Base-by-base conservation (phyloP, 2,329 filamentous ascomycete genomes). In the Calonectria multiphialidica region DNA sequence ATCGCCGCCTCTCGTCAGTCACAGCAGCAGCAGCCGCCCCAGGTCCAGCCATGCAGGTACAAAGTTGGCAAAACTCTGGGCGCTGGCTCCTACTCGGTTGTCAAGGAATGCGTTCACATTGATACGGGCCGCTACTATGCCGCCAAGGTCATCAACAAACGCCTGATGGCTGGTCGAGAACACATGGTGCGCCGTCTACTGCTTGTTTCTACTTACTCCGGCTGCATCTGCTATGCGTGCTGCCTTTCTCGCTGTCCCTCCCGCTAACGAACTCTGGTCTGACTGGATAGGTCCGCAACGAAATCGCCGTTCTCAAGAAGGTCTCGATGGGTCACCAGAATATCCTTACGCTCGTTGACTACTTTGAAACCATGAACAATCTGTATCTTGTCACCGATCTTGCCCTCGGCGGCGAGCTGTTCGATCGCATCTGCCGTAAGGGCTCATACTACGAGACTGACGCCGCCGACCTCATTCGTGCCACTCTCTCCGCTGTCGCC, bases 291-390 rank as follows among this genome's bases (percentile, higher is more conserved):
- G 95, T 98, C 71, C 94, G 97, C 74, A 99, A 99, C 83, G 97
- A 99, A 86, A 99, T 99, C 80, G 96, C 97, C 8, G 95, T 99
- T 30, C 89, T 99, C 77, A 98, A 98, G 85, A 93, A 93, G 81
- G 96, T 99, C n/a, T 98, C 96, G 1, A 98, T 99, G 94, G 97
- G 97, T 68, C 96, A 99, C 86, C 95, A 97, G 84, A 99, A 99
- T 82, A 98, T 99, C 82, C 87, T 99, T 73, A 99, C 97, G 1
- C 90, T 99, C 71, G 97, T 98, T 80, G 97, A 99, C 87, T 99
- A 98, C 86, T 99, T 99, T 82, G 97, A 99, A 87, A 99, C 97
- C 8, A 98, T 98, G 94, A 98, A 99, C 87, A 99, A 99, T 85
- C 90, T 99, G 76, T 99, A 99, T 84, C 93, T 99, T 44, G 97